Evolutionary conservation across 208 protist genomes (phyloP), one percentile per base, ranked within the genome.

Genomic region (Acanthamoeba comandoni): DNA sequence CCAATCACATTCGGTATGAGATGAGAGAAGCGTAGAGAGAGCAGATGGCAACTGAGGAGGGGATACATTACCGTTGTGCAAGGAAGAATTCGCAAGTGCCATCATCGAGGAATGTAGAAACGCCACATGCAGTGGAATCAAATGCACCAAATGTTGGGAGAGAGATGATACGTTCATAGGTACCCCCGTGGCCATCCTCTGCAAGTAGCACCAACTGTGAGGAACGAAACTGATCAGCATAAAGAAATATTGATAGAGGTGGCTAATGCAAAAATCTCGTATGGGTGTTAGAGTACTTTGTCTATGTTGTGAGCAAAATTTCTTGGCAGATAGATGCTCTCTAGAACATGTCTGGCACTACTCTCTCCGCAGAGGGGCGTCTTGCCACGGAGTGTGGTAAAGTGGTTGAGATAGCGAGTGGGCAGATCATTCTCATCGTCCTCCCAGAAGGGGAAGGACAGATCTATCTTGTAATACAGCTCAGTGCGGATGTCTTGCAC

Each of bases 391-490:
- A 70, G 77, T 19, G 77, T 86, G 51, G 77, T 86, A 43, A 51
- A 86, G 31, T 53, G 48, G 35, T 35, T 70, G 49, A 65, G 84
- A n/a, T 90, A 90, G 39, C 35, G 51, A 29, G 17, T 17, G 43
- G 84, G 84, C 48, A 62, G 24, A 22, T 75, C 84, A 15, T 64
- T 22, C 3, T 15, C 1, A 1, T 17, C 48, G 13, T 90, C 84
- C 57, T 90, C 84, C 84, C 84, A 90, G 62, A 75, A 60, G 48
- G 62, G 39, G 5, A 65, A 60, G 64, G 15, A 43, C 9, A 90
- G 19, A 12, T 19, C 24, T 19, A 22, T 49, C 19, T 13, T 11
- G 11, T 77, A 60, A 35, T 77, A 90, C 24, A 65, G 62, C 84
- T 2, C 29, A 51, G 9, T 75, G 9, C 43, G 43, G 48, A 3